phyloP scores from a whole-genome alignment of 2,329 filamentous ascomycete species.

The Ilyonectria robusta region DNA sequence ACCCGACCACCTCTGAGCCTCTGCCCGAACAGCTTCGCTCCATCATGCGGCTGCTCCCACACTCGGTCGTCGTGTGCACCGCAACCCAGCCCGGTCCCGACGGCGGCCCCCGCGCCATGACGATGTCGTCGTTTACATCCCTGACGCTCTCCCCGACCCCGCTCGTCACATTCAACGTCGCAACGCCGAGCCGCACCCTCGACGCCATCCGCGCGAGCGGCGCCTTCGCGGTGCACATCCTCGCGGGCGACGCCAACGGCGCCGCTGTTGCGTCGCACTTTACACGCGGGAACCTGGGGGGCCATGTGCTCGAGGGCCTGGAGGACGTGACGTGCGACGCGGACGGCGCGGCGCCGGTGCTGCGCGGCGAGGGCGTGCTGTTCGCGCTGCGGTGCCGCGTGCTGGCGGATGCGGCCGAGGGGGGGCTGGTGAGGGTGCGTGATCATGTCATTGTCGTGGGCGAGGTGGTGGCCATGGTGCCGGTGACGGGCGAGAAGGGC shows the following conservation, averaged over 20 bases:
- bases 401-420: slow-evolving; percentile 55
- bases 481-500: slow-evolving; percentile 49
- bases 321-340: slow-evolving; percentile 40
- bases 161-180: slow-evolving; percentile 70
- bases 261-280: slow-evolving; percentile 67
- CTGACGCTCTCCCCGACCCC: slow-evolving; percentile 67
- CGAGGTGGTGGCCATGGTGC: slow-evolving; percentile 63
- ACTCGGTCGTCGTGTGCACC: slow-evolving; percentile 71
- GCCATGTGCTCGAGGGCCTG: slow-evolving; percentile 57
- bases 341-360: slow-evolving; percentile 55
- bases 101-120: slow-evolving; percentile 64
- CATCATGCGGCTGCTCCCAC: slow-evolving; percentile 68
- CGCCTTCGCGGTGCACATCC: slow-evolving; percentile 69
- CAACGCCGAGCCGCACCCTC: slow-evolving; percentile 68
- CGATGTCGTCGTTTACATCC: slow-evolving; percentile 73
- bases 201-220: slow-evolving; percentile 62
- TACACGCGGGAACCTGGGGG: slow-evolving; percentile 62
- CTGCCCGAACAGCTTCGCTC: slow-evolving; percentile 65
- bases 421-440: slow-evolving; percentile 62
- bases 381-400: slow-evolving; percentile 62
- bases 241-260: slow-evolving; percentile 62
- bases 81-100: slow-evolving; percentile 54
- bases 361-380: slow-evolving; percentile 67
- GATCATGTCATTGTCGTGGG: slow-evolving; percentile 68
- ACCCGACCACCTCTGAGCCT: slow-evolving; percentile 50